These are phyloP conservation scores for Plenodomus tracheiphilus DNA, from an alignment of 2,329 filamentous ascomycete genomes.

Conservation along the genomic window DNA sequence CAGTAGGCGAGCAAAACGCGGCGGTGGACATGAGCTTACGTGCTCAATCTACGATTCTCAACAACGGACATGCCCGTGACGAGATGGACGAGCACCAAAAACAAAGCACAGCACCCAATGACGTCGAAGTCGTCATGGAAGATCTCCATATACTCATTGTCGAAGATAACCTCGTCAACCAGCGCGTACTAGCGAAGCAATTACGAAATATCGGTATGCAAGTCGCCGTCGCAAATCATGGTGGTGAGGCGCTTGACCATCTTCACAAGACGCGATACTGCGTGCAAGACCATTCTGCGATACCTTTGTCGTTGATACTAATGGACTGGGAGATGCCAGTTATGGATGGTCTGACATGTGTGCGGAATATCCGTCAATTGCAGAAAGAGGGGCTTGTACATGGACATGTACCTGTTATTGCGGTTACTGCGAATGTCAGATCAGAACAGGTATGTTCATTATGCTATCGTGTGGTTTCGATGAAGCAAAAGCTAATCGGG, in stretches of 20 bases:
- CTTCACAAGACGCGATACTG: slow-evolving; percentile 32
- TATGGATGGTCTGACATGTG: slow-evolving; percentile 29
- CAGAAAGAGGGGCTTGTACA: slow-evolving; percentile 22
- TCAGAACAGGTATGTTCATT: slow-evolving; percentile 24
- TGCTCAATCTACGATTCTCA: slow-evolving; percentile 10
- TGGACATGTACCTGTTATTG: slow-evolving; percentile 35
- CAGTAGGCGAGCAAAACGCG: slow-evolving; percentile 8
- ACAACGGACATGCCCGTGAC: slow-evolving; percentile 10
- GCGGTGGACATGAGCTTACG: slow-evolving; percentile 12
- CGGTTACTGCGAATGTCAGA: slow-evolving; percentile 42
- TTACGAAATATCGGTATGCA: slow-evolving; percentile 41
- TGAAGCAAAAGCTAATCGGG: not conserved
- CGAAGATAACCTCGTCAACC: slow-evolving; percentile 48
- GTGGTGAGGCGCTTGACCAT: slow-evolving; percentile 43
- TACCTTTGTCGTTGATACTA: slow-evolving; percentile 4
- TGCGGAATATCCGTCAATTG: slow-evolving; percentile 29
- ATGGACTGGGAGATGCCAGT: not conserved
- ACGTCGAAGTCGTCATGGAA: slow-evolving; percentile 4
- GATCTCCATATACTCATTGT: slow-evolving; percentile 35
- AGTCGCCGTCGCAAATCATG: slow-evolving; percentile 45
- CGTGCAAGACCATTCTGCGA: slow-evolving; percentile 9
- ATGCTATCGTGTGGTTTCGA: not conserved
- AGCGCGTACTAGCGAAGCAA: slow-evolving; percentile 46
- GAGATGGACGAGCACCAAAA: slow-evolving; percentile 1
- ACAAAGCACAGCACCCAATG: not conserved